Conservation (phyloP, 768 basidiomycete species). For the Lentinula aciculospora region DNA sequence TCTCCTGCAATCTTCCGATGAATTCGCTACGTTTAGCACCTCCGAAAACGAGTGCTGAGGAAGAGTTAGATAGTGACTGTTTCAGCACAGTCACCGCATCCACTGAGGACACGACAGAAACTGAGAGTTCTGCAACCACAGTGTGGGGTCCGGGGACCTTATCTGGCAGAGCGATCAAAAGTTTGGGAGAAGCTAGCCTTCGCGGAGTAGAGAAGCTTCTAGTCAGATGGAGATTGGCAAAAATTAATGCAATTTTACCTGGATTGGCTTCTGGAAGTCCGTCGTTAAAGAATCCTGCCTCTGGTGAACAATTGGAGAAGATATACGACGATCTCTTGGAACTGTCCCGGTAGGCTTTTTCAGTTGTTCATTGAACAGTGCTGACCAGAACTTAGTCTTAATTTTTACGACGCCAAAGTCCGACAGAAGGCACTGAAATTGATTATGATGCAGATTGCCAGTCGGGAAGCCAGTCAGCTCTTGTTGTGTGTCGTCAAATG, state of each 20-base stretch:
- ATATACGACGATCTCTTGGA: slow-evolving; percentile 13
- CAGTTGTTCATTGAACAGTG: not conserved
- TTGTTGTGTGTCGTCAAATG: slow-evolving; percentile 10
- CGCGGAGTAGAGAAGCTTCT: slow-evolving; percentile 12
- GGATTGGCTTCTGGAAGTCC: not conserved
- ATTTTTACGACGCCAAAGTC: slow-evolving; percentile 11
- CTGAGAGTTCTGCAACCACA: slow-evolving; percentile 10
- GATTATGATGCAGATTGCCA: slow-evolving; percentile 13
- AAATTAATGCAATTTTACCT: slow-evolving; percentile 10
- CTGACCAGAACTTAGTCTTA: slow-evolving; percentile 1
- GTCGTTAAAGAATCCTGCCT: not conserved
- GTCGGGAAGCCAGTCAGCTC: slow-evolving; percentile 10
- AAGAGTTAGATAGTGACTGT: not conserved
- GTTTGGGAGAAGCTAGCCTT: slow-evolving; percentile 16
- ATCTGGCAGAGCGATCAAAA: slow-evolving; percentile 15
- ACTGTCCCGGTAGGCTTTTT: slow-evolving; percentile 9
- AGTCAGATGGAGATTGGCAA: slow-evolving; percentile 12
- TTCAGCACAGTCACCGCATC: not conserved
- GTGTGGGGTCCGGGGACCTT: slow-evolving; percentile 17
- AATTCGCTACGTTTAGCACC: not conserved
- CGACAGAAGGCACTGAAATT: slow-evolving; percentile 10
- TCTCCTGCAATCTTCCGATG: not conserved
- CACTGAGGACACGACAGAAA: not conserved
- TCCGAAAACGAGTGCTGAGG: not conserved
- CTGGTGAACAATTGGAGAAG: slow-evolving; percentile 9